Conservation (phyloP, 805 yeast genomes). For the Scheffersomyces spartinae region DNA sequence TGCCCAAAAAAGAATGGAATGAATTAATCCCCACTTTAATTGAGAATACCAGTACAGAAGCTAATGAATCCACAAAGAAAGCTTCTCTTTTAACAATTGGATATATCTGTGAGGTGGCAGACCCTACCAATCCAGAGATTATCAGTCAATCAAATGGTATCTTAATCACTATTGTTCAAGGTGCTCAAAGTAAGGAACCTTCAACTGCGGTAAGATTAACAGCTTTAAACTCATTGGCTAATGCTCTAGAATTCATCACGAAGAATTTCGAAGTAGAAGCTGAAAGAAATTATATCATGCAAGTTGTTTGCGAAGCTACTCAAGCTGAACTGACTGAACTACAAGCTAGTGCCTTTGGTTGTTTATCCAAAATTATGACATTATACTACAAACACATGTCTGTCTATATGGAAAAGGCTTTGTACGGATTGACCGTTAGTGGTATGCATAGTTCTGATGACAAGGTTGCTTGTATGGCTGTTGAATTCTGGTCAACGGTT, state of each 20-base stretch:
- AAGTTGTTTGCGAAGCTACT: constrained; percentile 98
- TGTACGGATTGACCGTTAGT: constrained; percentile 76
- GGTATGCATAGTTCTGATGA: constrained; percentile 86
- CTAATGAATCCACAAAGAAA: constrained; percentile 71
- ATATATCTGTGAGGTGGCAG: constrained; percentile 90
- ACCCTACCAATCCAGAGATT: constrained; percentile 67
- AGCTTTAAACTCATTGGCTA: constrained; percentile 84
- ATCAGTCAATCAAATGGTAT: constrained; percentile 84
- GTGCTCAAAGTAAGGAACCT: constrained; percentile 79
- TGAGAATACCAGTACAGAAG: constrained; percentile 71
- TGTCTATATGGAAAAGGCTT: constrained; percentile 94
- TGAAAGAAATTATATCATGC: constrained; percentile 95
- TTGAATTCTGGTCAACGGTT: constrained; percentile 99
- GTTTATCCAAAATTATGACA: constrained; percentile 84
- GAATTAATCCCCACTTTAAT: constrained; percentile 76
- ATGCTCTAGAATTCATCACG: constrained; percentile 82
- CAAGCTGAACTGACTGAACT: constrained; percentile 73
- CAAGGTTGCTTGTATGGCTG: constrained; percentile 93
- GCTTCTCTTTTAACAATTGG: constrained; percentile 86
- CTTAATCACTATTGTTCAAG: constrained; percentile 91
- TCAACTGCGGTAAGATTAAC: constrained; percentile 69
- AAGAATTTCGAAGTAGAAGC: constrained; percentile 85
- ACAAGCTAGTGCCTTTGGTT: constrained; percentile 93
- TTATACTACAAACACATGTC: constrained; percentile 84
- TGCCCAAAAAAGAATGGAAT: constrained; percentile 82